Conservation (phyloP, 441 rosid species). For the Erodium moschatum region DNA sequence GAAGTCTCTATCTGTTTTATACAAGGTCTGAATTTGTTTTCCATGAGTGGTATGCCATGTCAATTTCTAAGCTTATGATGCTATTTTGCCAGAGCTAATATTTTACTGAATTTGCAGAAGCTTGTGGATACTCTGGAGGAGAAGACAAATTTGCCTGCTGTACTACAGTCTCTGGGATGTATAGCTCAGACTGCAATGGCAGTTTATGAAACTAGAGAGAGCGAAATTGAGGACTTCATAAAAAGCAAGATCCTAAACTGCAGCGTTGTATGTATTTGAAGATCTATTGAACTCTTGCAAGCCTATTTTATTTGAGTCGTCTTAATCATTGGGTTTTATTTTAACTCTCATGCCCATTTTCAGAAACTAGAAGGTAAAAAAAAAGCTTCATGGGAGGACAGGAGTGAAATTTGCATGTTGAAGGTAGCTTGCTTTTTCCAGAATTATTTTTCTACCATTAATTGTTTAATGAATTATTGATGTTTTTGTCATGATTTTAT, state of each 20-base stretch:
- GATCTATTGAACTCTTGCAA: conserved; percentile 24
- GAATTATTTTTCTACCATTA: conserved; percentile 4
- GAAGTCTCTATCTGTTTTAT: conserved; percentile 89
- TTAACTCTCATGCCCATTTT: conserved; percentile 24
- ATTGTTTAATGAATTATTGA: background rate
- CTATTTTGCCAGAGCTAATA: conserved; percentile 22
- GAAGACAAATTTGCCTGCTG: conserved; percentile 80
- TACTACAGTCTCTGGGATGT: conserved; percentile 93
- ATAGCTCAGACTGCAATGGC: conserved; percentile 98
- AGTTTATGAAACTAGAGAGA: conserved; percentile 95
- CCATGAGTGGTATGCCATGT: conserved; percentile 9
- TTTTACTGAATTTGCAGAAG: conserved; percentile 48
- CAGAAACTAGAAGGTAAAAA: conserved; percentile 55
- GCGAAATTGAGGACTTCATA: conserved; percentile 72
- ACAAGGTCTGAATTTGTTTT: conserved; percentile 50
- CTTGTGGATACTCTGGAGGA: conserved; percentile 92
- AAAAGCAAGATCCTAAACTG: conserved; percentile 59
- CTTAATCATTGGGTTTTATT: conserved; percentile 17
- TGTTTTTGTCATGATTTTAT: conserved; percentile 9
- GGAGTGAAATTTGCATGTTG: conserved; percentile 75
- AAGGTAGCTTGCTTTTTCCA: conserved; percentile 52
- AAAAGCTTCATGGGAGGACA: conserved; percentile 63
- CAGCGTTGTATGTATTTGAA: conserved; percentile 45
- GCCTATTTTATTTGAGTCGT: conserved; percentile 12
- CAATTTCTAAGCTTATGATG: conserved; percentile 4